Base-by-base conservation (phyloP, 495 filamentous ascomycete species). In the Trichoderma erinaceum region DNA sequence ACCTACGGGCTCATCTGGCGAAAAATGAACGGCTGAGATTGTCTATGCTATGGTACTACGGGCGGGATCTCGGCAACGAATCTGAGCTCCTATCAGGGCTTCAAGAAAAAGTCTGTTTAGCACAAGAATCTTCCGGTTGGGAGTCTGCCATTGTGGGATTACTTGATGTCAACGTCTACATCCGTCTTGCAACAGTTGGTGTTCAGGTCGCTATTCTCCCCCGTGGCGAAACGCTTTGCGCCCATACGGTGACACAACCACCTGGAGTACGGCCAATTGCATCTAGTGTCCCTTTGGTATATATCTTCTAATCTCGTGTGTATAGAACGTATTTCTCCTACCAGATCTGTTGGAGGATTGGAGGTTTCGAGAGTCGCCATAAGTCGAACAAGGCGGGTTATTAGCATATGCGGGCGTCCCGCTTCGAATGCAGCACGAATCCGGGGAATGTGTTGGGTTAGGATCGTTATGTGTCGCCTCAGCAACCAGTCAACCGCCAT, bases 1-100 rank as follows among this genome's bases (percentile, higher is more conserved):
- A 70, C 32, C 69, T 70, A n/a, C 61, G 67, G 16, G 66, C 69
- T 8, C 64, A 35, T 35, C 66, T 70, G 66, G 13, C 66, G 16
- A 56, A 67, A 43, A 58, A 70, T 41, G 69, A 70, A 56, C 48
- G 69, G 27, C 66, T 70, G 16, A 61, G 69, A 29, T 66, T 68
- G 15, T 65, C 69, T 16, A 27, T 70, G 43, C 69, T 68, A n/a
- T 68, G 69, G 69, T 70, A 70, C 64, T 67, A 70, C 21, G 68
- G 66, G 3, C 46, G 46, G 3, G 41, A 63, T 15, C 65, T 70
- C 29, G 56, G 68, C 44, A 48, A 70, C 41, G 52, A 70, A 23
- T 12, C 61, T 35, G 69, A 70, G 29, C 41, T 63, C 44, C 66
- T 70, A 0, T 32, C 64, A 15, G 69, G 44, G 58, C 67, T 46